A percentile compares a stretch with the other conserved stretches of the same genome.
Conservation (phyloP, 2,329 filamentous ascomycete genomes). For the Didymosphaeria variabile region DNA sequence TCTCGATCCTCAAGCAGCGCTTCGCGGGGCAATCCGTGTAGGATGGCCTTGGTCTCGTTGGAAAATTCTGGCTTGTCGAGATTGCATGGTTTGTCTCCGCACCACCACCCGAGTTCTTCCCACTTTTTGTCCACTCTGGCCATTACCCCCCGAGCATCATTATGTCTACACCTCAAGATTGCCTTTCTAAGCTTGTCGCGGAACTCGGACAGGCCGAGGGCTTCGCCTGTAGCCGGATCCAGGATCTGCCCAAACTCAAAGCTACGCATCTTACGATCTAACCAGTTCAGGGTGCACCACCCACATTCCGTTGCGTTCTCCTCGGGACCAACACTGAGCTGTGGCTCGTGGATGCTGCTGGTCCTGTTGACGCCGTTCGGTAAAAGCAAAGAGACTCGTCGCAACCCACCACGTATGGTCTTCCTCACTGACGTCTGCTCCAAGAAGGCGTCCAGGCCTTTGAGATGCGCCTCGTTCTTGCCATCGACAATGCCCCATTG, state of each 20-base stretch:
- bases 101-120: constrained; percentile 22
- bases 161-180: constrained; percentile 12
- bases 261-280: constrained; percentile 22
- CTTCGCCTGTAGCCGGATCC: constrained; percentile 10
- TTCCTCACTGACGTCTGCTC: constrained; percentile 18
- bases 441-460: constrained; percentile 19
- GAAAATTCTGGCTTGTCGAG: constrained; percentile 5
- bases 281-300: constrained; percentile 20
- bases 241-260: constrained; percentile 22
- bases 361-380: constrained; percentile 2
- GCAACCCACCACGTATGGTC: not conserved
- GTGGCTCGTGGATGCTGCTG: not conserved
- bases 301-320: constrained; percentile 19
- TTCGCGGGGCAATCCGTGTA: constrained; percentile 18
- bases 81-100: constrained; percentile 15
- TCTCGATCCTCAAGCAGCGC: not conserved
- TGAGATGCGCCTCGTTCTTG: constrained; percentile 17
- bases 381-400: not conserved
- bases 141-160: not conserved
- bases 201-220: constrained; percentile 18
- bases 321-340: constrained; percentile 19
- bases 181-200: constrained; percentile 14
- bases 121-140: constrained; percentile 12
- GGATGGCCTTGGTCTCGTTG: constrained; percentile 3
- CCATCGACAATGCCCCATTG: constrained; percentile 25